Base-by-base conservation (phyloP, 108 stramenopile species). In the Skeletonema grethae region DNA sequence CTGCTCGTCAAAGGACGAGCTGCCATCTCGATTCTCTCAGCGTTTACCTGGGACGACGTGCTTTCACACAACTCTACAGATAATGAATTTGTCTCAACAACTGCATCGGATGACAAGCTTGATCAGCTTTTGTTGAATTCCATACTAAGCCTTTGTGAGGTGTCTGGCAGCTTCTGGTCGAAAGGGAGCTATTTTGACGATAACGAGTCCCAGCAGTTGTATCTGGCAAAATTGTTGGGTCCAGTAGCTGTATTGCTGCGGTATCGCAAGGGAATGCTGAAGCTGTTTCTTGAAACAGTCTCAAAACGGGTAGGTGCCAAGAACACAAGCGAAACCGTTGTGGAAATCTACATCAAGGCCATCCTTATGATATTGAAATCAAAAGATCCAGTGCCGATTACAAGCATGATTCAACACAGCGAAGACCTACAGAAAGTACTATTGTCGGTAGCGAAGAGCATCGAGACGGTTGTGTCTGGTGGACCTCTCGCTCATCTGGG, bases 41-140 rank as follows among this genome's bases (percentile, higher is more conserved):
- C 80, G 34, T 81, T 81, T 53, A 48, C 70, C 34, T 79, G 60
- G 70, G 67, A 72, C 30, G 78, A 79, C 43, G 59, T 72, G 18
- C n/a, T 61, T 30, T 59, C 59, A 15, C 6, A 48, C 39, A 25
- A 36, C 28, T 20, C 35, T 16, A 13, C 25, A 29, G 32, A 59
- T 3, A n/a, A 24, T 59, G 43, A 63, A 20, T 35, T 53, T 38
- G 15, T 60, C 10, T 39, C 64, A 57, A 46, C 70, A 29, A 28
- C 65, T 4, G 60, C 55, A 28, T 31, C 72, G 28, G 77, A 72
- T 61, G 66, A 57, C 4, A 57, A 45, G 34, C 67, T 79, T 72
- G 67, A 68, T 32, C 25, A 61, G 3, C 15, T 72, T 11, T 35
- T 79, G 10, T 9, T 79, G 13, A 61, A 68, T 15, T 72, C 66